Evolutionary conservation across 768 basidiomycete genomes (phyloP), one percentile per base, ranked within the genome.

Genomic region (Candolleomyces eurysporus): DNA sequence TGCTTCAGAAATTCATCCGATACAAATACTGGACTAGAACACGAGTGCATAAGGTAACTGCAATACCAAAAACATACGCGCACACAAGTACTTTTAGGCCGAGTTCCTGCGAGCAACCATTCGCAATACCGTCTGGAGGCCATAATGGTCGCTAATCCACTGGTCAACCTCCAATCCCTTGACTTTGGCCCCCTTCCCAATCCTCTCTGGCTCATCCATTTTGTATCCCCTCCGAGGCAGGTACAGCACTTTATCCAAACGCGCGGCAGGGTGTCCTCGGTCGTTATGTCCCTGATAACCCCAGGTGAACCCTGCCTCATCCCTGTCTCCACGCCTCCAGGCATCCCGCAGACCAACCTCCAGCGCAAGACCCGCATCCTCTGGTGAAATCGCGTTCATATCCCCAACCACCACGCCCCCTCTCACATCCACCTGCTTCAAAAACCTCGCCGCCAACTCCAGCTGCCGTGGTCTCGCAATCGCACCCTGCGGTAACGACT

Each of bases 141-240:
- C 90, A 70, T 75, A 86, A 63, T 92, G 90, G 65, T 92, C 90
- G 65, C 87, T 90, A 19, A 81, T 78, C 81, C 83, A 91, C 3
- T 71, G 43, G 26, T 66, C 64, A 11, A 63, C 65, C 21, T 72
- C 72, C 4, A 75, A 79, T 5, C 73, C 72, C 16, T 62, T 64
- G 17, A 79, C 79, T 68, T 76, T 80, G 45, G 85, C 65, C 0
- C 81, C 86, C 36, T 85, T 72, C 3, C 89, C 91, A 39, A 91
- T 79, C 48, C 76, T 76, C 65, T 75, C 68, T 0, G 87, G 85
- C 46, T 80, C 76, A 6, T 83, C 82, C 40, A 91, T 77, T 54
- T 76, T 76, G 59, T 85, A 77, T 6, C 79, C 79, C 52, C 77
- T 75, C 14, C 79, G 75, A 8, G 81, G 71, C 36, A 83, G 72